Evolutionary conservation across 2,329 filamentous ascomycete genomes (phyloP).

Genomic region (Thermomyces lanuginosus): DNA sequence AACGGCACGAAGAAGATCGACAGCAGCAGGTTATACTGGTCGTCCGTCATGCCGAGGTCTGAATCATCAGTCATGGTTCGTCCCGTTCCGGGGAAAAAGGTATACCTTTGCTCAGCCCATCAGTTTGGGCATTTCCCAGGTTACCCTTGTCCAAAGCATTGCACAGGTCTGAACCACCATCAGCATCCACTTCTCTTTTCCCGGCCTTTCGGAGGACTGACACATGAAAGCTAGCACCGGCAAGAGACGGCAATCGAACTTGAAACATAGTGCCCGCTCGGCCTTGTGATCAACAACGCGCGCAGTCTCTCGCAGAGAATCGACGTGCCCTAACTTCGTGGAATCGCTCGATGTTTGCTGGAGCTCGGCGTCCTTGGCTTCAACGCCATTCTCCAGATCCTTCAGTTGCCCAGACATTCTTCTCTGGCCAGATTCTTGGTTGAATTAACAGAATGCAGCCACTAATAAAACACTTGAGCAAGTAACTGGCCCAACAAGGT

Average conservation of each 20-base stretch:
- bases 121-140: constrained; percentile 42
- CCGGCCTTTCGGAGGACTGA: neutral
- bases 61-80: constrained; percentile 3
- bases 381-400: too few relatives aligned
- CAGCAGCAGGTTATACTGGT: constrained; percentile 54
- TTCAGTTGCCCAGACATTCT: too few relatives aligned
- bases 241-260: constrained; percentile 36
- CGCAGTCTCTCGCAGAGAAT: constrained; percentile 14
- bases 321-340: too few relatives aligned
- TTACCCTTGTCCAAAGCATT: constrained; percentile 37
- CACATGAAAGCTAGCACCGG: constrained; percentile 44
- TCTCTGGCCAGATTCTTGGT: too few relatives aligned
- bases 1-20: constrained; percentile 62
- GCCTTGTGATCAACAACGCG: constrained; percentile 29
- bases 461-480: too few relatives aligned
- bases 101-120: constrained; percentile 28
- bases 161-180: constrained; percentile 33
- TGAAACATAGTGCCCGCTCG: constrained; percentile 36
- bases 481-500: too few relatives aligned
- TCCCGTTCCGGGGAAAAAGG: neutral
- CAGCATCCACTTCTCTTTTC: neutral
- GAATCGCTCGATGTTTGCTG: too few relatives aligned
- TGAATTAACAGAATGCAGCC: too few relatives aligned
- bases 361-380: too few relatives aligned
- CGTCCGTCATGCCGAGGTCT: constrained; percentile 40